Evolutionary conservation across 768 basidiomycete genomes (phyloP).

Genomic region (Leccinum obscurum): DNA sequence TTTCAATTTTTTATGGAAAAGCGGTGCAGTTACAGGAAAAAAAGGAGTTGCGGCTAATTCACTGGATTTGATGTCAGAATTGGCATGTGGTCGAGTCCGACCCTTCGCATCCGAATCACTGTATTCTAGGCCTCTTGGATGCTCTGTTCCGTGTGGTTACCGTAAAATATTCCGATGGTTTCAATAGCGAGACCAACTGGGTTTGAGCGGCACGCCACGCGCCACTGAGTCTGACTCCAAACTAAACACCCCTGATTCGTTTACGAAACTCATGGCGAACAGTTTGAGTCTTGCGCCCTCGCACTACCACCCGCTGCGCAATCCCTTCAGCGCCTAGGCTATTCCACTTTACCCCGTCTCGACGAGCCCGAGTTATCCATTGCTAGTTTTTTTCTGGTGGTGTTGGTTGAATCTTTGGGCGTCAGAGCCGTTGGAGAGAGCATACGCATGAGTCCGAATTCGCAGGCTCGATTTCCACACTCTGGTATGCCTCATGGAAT

Average conservation of each 20-base stretch:
- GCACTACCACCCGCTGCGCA: neutral
- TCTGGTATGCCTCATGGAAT: conserved; percentile 13
- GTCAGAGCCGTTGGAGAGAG: neutral
- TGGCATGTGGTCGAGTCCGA: too few species aligned
- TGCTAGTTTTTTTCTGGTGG: neutral
- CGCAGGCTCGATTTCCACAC: conserved; percentile 7
- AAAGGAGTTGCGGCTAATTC: too few species aligned
- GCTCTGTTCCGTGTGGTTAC: too few species aligned
- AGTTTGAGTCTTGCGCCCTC: neutral
- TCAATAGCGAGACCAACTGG: neutral
- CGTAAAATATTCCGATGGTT: too few species aligned
- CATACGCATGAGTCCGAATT: conserved; percentile 10
- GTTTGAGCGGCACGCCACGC: neutral
- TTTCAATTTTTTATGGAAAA: too few species aligned
- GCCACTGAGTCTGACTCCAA: neutral
- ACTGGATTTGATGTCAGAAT: too few species aligned
- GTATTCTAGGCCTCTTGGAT: too few species aligned
- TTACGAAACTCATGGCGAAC: neutral
- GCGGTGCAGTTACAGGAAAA: too few species aligned
- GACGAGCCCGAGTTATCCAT: neutral
- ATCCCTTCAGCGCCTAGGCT: neutral
- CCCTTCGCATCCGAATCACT: too few species aligned
- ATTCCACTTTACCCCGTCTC: neutral
- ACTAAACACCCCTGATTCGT: neutral
- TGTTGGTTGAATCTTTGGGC: neutral